Percentiles rank a stretch among this genome's conserved stretches.
Conservation (phyloP, 2,329 filamentous ascomycete genomes). For the Aspergillaceae sp. region DNA sequence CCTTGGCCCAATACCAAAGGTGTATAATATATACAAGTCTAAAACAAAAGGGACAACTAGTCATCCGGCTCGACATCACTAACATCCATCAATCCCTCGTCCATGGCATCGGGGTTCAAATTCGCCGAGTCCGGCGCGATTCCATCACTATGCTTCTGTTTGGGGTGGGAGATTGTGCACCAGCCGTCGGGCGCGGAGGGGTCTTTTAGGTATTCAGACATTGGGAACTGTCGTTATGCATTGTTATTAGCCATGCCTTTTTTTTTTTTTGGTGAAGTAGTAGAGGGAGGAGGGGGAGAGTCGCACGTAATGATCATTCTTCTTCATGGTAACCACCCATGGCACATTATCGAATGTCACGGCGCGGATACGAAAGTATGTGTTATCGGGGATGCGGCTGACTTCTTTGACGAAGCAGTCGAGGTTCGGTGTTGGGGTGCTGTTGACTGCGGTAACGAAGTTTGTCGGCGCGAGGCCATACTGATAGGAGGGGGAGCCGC, state of each 20-base stretch:
- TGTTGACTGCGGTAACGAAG: slow-evolving; percentile 95
- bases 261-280: neutral
- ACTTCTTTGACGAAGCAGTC: slow-evolving; percentile 73
- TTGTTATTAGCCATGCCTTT: slow-evolving; percentile 4
- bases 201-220: slow-evolving; percentile 57
- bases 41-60: neutral
- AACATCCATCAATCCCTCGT: slow-evolving; percentile 31
- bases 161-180: slow-evolving; percentile 50
- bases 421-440: slow-evolving; percentile 72
- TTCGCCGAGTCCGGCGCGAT: slow-evolving; percentile 32
- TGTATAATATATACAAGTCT: too few relatives aligned
- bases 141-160: slow-evolving; percentile 29
- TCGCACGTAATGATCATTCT: slow-evolving; percentile 85
- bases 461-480: slow-evolving; percentile 93
- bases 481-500: slow-evolving; percentile 76
- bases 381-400: slow-evolving; percentile 86
- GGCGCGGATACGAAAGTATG: slow-evolving; percentile 94
- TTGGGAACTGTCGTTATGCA: slow-evolving; percentile 45
- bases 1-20: too few relatives aligned
- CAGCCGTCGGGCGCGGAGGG: slow-evolving; percentile 44
- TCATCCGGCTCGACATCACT: slow-evolving; percentile 32
- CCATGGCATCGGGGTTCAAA: slow-evolving; percentile 41
- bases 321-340: slow-evolving; percentile 99
- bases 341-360: slow-evolving; percentile 97
- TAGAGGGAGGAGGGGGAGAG: neutral